Evolutionary conservation across 768 basidiomycete species (phyloP), one percentile per base, ranked within the genome.

Genomic region (Suillus decipiens): DNA sequence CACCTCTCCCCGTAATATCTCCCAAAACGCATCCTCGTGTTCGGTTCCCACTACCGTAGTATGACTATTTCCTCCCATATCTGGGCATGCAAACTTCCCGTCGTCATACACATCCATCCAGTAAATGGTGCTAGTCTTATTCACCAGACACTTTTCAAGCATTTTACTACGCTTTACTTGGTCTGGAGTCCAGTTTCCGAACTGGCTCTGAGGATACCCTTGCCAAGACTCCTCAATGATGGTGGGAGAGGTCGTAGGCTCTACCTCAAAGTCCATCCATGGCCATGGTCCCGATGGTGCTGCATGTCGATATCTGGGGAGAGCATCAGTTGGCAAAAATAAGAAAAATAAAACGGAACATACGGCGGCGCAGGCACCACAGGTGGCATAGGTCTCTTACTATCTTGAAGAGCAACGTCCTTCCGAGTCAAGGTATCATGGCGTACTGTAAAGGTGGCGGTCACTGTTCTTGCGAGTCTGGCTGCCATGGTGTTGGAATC

Each of bases 11-110:
- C 73, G 33, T 24, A 73, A 63, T n/a, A 17, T 55, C 15, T 15
- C 68, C 70, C 86, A 82, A 80, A 71, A 79, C 2, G 11, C 50
- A 62, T 48, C 63, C 65, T 42, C 71, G 64, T 66, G 70, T 69
- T 48, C 8, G 9, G 2, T 22, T 28, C 64, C 58, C 14, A 56
- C 61, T 37, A 65, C 59, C 10, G 39, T 60, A 10, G 51, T 28
- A 9, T 62, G 0, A 0, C n/a, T 41, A 0, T 34, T 41, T 55
- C n/a, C 34, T 36, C 3, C 15, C 0, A 45, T 61, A 3, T 22
- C 37, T 7, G 39, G 17, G 5, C 45, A 7, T 45, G 33, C 53
- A 31, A 74, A 76, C 1, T 0, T 31, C 14, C 67, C 64, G 24
- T 56, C 3, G 5, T 59, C 0, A 7, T 43, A n/a, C 14, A 75